phyloP scores from a whole-genome alignment of 2,329 filamentous ascomycete genomes.

The Taxawa tesnikishii region DNA sequence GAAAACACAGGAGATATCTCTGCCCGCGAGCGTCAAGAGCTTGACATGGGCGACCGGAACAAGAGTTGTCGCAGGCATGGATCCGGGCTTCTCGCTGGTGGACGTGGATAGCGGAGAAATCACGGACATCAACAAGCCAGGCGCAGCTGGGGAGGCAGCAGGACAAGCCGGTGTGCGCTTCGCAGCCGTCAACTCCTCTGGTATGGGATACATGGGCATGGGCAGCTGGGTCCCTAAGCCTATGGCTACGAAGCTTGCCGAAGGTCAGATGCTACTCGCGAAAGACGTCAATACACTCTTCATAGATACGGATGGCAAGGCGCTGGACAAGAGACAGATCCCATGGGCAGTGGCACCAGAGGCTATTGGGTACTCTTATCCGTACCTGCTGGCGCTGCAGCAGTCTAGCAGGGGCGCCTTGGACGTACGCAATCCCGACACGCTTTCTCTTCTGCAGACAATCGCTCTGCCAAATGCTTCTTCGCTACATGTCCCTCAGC shows the following conservation, averaged over 20 bases:
- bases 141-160: conserved; percentile 54
- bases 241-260: conserved; percentile 66
- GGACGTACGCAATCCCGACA: conserved; percentile 87
- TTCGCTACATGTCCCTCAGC: conserved; percentile 81
- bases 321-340: conserved; percentile 75
- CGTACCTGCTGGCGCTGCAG: conserved; percentile 82
- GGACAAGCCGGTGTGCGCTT: conserved; percentile 56
- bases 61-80: conserved; percentile 80
- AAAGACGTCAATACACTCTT: conserved; percentile 96
- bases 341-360: conserved; percentile 84
- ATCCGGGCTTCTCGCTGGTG: conserved; percentile 80
- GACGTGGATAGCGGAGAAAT: conserved; percentile 64
- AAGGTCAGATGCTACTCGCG: conserved; percentile 82
- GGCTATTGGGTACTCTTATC: conserved; percentile 89
- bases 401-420: conserved; percentile 70
- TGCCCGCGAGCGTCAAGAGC: conserved; percentile 75
- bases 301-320: conserved; percentile 70
- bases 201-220: conserved; percentile 95
- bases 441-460: conserved; percentile 76
- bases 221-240: conserved; percentile 86
- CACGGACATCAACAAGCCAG: conserved; percentile 68
- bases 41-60: conserved; percentile 85
- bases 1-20: conserved; percentile 62
- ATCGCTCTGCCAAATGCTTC: conserved; percentile 71
- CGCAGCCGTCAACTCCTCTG: conserved; percentile 67